Conservation (phyloP, 352 stramenopile species). For the Phytophthora megakarya region DNA sequence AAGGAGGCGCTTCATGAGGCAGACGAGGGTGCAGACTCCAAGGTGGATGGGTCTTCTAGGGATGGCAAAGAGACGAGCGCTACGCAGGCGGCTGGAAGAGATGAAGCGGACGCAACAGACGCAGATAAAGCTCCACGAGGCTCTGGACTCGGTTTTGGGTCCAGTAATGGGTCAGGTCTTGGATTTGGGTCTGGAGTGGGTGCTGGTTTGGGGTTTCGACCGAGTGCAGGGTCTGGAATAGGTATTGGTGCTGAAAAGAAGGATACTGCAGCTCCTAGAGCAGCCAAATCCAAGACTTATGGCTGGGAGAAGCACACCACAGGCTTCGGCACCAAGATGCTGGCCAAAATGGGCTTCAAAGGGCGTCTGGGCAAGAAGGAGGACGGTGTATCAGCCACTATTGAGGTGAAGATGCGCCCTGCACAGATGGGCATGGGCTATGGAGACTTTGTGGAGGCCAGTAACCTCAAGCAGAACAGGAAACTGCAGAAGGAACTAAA, state of each 20-base stretch:
- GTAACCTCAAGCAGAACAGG: constrained; percentile 91
- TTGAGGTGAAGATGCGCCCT: constrained; percentile 94
- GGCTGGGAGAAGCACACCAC: constrained; percentile 97
- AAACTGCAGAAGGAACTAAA: constrained; percentile 92
- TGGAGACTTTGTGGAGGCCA: constrained; percentile 93
- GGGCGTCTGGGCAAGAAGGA: constrained; percentile 93
- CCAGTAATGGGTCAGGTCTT: neutral
- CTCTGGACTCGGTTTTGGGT: constrained; percentile 1
- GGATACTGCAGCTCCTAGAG: constrained; percentile 10
- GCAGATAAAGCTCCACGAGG: constrained; percentile 10
- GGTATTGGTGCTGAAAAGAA: constrained; percentile 9
- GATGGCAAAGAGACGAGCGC: constrained; percentile 10
- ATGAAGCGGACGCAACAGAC: constrained; percentile 24
- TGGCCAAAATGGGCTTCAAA: constrained; percentile 96
- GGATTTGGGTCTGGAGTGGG: neutral
- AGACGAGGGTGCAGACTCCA: neutral
- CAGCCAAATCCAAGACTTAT: constrained; percentile 42
- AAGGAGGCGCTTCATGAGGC: constrained; percentile 36
- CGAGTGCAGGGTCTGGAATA: constrained; percentile 24
- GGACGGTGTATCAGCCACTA: constrained; percentile 90
- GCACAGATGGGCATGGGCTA: constrained; percentile 94
- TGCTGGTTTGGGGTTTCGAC: constrained; percentile 23
- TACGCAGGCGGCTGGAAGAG: constrained; percentile 22
- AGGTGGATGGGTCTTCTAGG: neutral
- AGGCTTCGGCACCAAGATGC: constrained; percentile 95